Evolutionary conservation across 176 grass and related monocot genomes (phyloP), one percentile per base, ranked within the genome.

Genomic region (Pontederia crassipes): DNA sequence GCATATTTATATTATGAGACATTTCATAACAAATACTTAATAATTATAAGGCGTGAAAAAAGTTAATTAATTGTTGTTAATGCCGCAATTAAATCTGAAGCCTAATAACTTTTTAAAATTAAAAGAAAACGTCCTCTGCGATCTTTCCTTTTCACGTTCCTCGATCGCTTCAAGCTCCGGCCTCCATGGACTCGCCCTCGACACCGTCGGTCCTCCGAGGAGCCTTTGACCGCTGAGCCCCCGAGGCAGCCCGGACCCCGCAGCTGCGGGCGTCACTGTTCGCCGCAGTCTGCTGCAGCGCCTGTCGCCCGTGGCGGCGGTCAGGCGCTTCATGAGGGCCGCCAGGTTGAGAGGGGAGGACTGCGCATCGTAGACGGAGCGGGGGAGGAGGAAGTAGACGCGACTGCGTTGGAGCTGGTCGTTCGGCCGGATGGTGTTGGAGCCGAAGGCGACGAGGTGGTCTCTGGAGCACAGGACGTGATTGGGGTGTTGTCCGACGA

Each of bases 301-400:
- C 28, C 73, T 72, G 20, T 24, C 20, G 20, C 20, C 20, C 20
- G 20, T 24, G 20, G 20, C 61, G 54, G 87, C 71, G 49, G 81
- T 81, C 52, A 98, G 78, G 46, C 87, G 93, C 84, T 79, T 90
- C 81, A 88, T 76, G 78, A 88, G 81, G 67, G 76, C 81, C 54
- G 87, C 87, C 59, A 88, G 80, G 79, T 98, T 87, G 14, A 92
- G 64, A 54, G 87, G 72, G 61, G 87, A 91, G 16, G 87, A 69
- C 60, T 98, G 87, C n/a, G 79, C 59, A 58, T 88, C 76, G 81
- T 88, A 81, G 51, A 81, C 50, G 20, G 75, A 67, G 11, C 82
- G 82, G 64, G 93, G 87, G 60, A 97, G 87, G 14, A 97, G 73
- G 81, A 88, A 97, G 71, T 97, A 97, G 56, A 97, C 65, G 52